Evolutionary conservation across 108 stramenopile species (phyloP), one percentile per base, ranked within the genome.

Genomic region (Skeletonema potamos): DNA sequence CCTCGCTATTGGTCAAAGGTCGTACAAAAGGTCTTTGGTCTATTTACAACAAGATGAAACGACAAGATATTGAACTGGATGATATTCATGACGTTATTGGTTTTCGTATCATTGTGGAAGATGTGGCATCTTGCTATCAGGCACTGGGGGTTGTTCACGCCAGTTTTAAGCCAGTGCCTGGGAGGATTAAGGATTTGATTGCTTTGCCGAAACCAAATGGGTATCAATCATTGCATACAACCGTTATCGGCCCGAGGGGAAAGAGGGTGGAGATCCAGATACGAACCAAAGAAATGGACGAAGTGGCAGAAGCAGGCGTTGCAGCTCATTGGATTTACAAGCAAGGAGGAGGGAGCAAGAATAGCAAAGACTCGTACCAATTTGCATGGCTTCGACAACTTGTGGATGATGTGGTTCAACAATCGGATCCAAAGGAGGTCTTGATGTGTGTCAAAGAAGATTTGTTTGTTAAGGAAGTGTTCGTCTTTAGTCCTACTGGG

Each of bases 171-270:
- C 66, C 72, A 18, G 73, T 67, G 0, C 61, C 64, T 0, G 64
- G 76, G 0, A 66, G 84, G 62, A 73, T 65, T 72, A 89, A 89
- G 65, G 85, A 89, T 82, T 89, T 87, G 41, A 74, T 89, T 27
- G 73, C 62, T 22, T 22, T 26, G 13, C 87, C 88, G 33, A 89
- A 89, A 68, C 26, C 68, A 8, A 89, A 89, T 62, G 88, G 88
- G 20, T 89, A 89, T 64, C 74, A 66, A 61, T 76, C 73, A 55
- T 68, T 89, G 24, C 88, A 89, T 82, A 80, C 79, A 32, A 86
- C 73, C 8, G 27, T 74, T 4, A 61, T 74, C 27, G 84, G 46
- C 46, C 78, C 63, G 10, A 20, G 18, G 54, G 66, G 48, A n/a
- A 70, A 30, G 34, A 61, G 72, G 30, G 64, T 66, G 33, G 82